Conservation (phyloP, 495 filamentous ascomycete genomes). For the Lepraria neglecta region DNA sequence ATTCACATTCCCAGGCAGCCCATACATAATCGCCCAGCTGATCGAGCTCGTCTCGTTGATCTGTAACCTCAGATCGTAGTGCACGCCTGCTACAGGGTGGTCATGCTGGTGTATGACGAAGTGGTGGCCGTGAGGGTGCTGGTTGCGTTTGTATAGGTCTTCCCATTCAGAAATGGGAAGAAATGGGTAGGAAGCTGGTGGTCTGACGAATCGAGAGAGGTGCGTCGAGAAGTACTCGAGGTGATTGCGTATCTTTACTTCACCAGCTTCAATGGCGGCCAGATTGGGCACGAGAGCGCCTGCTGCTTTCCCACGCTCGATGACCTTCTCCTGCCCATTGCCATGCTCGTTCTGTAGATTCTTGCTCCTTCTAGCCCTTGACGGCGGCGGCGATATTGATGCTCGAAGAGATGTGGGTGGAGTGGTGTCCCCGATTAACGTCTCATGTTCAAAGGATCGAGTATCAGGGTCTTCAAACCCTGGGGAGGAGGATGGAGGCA, state of each 20-base stretch:
- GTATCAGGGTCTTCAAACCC: background rate
- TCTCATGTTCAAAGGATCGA: background rate
- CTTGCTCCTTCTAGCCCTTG: slow-evolving; percentile 3
- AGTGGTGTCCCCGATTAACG: background rate
- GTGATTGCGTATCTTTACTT: slow-evolving; percentile 47
- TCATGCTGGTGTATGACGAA: slow-evolving; percentile 67
- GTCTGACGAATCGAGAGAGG: slow-evolving; percentile 29
- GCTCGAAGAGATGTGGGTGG: slow-evolving; percentile 19
- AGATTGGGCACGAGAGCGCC: slow-evolving; percentile 23
- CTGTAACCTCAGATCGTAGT: slow-evolving; percentile 62
- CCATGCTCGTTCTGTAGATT: background rate
- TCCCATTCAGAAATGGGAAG: slow-evolving; percentile 31
- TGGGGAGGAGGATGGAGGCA: slow-evolving; percentile 4
- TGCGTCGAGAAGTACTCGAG: slow-evolving; percentile 45
- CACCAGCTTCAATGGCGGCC: slow-evolving; percentile 54
- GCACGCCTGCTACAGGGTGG: slow-evolving; percentile 57
- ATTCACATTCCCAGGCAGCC: slow-evolving; percentile 58
- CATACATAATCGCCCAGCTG: slow-evolving; percentile 62
- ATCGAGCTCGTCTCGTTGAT: slow-evolving; percentile 58
- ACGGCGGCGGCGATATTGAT: slow-evolving; percentile 24
- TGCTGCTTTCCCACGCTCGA: background rate
- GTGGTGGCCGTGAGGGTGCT: slow-evolving; percentile 46
- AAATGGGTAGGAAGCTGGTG: slow-evolving; percentile 6
- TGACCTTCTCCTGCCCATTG: background rate
- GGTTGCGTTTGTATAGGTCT: slow-evolving; percentile 48